Base-by-base conservation (phyloP, 2,329 filamentous ascomycete genomes). In the Phialophora macrospora region DNA sequence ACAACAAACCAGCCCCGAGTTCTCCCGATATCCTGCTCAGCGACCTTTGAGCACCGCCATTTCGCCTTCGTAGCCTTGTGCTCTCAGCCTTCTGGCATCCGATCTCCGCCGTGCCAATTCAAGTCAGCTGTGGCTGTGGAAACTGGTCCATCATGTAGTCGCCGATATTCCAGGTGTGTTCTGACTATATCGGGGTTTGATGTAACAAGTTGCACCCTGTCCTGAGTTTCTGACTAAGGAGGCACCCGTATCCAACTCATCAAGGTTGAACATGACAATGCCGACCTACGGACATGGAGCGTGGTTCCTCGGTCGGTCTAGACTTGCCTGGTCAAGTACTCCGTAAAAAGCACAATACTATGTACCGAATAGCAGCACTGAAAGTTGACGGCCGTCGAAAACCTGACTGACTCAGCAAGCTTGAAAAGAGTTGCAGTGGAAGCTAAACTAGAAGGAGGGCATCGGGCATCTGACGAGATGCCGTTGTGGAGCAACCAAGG, bases 31-130 rank as follows among this genome's bases (percentile, higher is more conserved):
- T 48, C 24, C n/a, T 48, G 24, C 60, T 48, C 32, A 20, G n/a
- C 28, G 56, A 49, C 22, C 38, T 49, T 17, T 20, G 55, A 46
- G 55, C 30, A 41, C 24, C 8, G n/a, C 11, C 55, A 4, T 4
- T 34, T 44, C 20, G n/a, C 32, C 49, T 3, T 11, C 30, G 20
- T 49, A 64, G 56, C 48, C 49, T 60, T 24, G 24, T 20, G 46
- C 22, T 17, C 56, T 51, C 63, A 65, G 57, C 57, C 63, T 62
- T 59, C 30, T 58, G 41, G 2, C 14, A n/a, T 48, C 62, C 62
- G 62, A 49, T 57, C n/a, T 61, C 32, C 22, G 44, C 62, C 62
- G 56, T 38, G 11, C 51, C 44, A 51, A 51, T 30, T 54, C 62
- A 52, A 56, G 44, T 63, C 62, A 60, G 49, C 20, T 38, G 58